A percentile compares a stretch with the other conserved stretches of the same genome.
These are phyloP conservation scores for Colletotrichum costaricense DNA, from an alignment of 2,329 filamentous ascomycete genomes.

Conservation along the genomic window DNA sequence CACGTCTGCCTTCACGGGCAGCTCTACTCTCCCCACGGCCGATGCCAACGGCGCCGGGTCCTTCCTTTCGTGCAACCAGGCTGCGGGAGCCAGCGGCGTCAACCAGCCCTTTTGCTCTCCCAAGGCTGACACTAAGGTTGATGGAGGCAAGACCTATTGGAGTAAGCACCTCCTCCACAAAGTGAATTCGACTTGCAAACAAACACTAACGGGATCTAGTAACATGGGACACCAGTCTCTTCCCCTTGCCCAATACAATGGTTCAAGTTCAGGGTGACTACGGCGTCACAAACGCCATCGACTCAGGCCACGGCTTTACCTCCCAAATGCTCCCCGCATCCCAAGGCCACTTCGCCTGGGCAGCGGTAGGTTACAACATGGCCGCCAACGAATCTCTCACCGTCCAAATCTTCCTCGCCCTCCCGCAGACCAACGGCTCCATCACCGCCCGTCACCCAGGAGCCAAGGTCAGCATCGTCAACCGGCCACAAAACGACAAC, in stretches of 20 bases:
- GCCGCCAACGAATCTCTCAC: slow-evolving; percentile 13
- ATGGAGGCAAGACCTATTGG: slow-evolving; percentile 34
- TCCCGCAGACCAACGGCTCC: slow-evolving; percentile 20
- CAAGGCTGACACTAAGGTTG: slow-evolving; percentile 12
- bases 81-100: slow-evolving; percentile 26
- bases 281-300: slow-evolving; percentile 16
- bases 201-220: slow-evolving; percentile 26
- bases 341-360: slow-evolving; percentile 36
- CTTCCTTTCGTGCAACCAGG: slow-evolving; percentile 34
- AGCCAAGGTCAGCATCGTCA: slow-evolving; percentile 31
- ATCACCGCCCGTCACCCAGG: slow-evolving; percentile 23
- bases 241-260: slow-evolving; percentile 26
- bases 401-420: slow-evolving; percentile 32
- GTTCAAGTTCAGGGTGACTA: slow-evolving; percentile 35
- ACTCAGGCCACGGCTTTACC: slow-evolving; percentile 31
- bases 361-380: slow-evolving; percentile 15
- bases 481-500: background rate
- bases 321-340: slow-evolving; percentile 23
- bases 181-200: background rate
- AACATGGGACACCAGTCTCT: slow-evolving; percentile 36
- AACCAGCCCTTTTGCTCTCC: slow-evolving; percentile 35
- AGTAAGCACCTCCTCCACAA: slow-evolving; percentile 12
- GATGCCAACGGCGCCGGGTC: slow-evolving; percentile 29
- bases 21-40: slow-evolving; percentile 23
- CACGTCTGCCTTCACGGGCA: slow-evolving; percentile 29